Evolutionary conservation across 148 eudicot genomes (phyloP), one percentile per base, ranked within the genome.

Genomic region (Rhododendron griersonianum): DNA sequence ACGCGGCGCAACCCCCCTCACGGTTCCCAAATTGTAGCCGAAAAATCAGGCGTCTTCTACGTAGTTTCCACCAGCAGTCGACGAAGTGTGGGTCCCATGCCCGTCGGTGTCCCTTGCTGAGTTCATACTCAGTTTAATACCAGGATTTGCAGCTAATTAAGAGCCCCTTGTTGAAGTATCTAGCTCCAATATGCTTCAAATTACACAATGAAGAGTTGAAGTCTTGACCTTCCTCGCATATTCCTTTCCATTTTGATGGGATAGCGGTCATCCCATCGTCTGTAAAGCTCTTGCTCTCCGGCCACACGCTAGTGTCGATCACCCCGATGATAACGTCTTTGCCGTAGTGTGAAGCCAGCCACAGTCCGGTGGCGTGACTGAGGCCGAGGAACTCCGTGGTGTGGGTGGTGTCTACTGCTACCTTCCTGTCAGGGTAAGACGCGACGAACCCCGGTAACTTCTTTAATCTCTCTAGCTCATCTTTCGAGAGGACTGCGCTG

Each of bases 311-410:
- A 11, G 79, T 50, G 69, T 91, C 93, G 25, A 91, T 63, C 28
- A 91, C 80, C 11, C 93, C 92, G 4, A 91, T 84, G n/a, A 91
- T 88, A 0, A 89, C 86, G 23, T 91, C 93, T 47, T 85, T 87
- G 2, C 93, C 93, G 45, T 87, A 91, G 51, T 87, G 30, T 18
- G 93, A 87, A 21, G 87, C 88, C 3, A 91, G 91, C 93, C 91
- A 91, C 3, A 91, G 83, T 3, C 93, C 93, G 4, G 84, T 44
- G 50, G 28, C 71, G 3, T 80, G 88, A 77, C 81, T 88, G 30
- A 88, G 88, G 21, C 86, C 84, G 37, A 88, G 85, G 41, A 86
- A 88, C 7, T 90, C 76, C 1, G 71, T 44, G 28, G 90, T 85
- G 50, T 88, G 89, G 6, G 93, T 90, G 15, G 91, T 91, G 44